phyloP scores from a whole-genome alignment of 2,329 filamentous ascomycete species.

The Aspergillus costaricaensis region DNA sequence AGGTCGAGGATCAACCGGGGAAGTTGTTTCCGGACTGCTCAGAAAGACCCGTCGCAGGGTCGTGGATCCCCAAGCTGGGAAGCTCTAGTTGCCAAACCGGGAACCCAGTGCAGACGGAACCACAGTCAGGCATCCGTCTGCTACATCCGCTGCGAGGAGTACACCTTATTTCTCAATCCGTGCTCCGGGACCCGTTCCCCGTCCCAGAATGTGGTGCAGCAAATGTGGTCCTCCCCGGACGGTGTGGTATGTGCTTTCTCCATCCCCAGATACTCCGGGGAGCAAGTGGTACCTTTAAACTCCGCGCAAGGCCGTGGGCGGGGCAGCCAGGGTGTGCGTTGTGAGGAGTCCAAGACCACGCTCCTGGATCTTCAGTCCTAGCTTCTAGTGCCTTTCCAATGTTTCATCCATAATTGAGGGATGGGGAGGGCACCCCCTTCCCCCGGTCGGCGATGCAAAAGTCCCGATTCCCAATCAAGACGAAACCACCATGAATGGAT shows the following conservation, averaged over 20 bases:
- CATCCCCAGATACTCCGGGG: not conserved
- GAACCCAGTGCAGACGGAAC: slow-evolving; percentile 5
- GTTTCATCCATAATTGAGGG: not conserved
- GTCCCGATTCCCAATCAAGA: not conserved
- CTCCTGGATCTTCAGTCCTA: slow-evolving; percentile 6
- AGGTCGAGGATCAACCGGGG: not conserved
- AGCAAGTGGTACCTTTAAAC: not conserved
- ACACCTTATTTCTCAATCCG: slow-evolving; percentile 11
- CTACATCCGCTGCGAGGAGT: slow-evolving; percentile 18
- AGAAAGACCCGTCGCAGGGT: not conserved
- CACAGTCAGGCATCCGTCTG: slow-evolving; percentile 6
- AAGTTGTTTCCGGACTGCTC: not conserved
- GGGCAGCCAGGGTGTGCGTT: not conserved
- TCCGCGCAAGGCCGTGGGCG: slow-evolving; percentile 10
- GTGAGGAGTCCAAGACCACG: slow-evolving; percentile 1
- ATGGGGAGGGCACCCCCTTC: not conserved
- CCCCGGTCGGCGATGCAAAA: slow-evolving; percentile 6
- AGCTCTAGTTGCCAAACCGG: slow-evolving; percentile 1
- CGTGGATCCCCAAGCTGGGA: not conserved
- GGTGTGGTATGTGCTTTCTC: not conserved
- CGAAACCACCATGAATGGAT: not conserved
- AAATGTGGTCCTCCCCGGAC: not conserved
- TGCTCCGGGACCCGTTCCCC: not conserved
- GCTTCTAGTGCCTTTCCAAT: slow-evolving; percentile 1
- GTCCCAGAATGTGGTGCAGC: slow-evolving; percentile 1